Evolutionary conservation across 2,329 filamentous ascomycete species (phyloP).

Genomic region (Ascochyta koolunga): DNA sequence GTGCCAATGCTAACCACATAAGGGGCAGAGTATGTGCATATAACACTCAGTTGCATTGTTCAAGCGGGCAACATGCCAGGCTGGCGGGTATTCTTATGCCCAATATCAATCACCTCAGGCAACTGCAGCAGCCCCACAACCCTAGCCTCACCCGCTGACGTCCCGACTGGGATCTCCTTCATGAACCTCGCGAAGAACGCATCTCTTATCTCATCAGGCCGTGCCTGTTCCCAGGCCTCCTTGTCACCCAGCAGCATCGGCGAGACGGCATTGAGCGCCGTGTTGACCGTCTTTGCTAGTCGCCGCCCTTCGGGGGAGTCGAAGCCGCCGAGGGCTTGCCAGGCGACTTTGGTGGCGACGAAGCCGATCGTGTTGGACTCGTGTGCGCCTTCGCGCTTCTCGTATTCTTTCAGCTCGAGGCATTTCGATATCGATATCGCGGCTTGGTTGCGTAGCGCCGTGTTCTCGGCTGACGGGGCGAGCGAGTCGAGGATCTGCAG

Average conservation of each 20-base stretch:
- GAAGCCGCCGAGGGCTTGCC: slow-evolving; percentile 34
- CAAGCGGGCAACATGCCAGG: not conserved
- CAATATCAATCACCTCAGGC: not conserved
- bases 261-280: not conserved
- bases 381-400: slow-evolving; percentile 20
- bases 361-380: slow-evolving; percentile 35
- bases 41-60: no score
- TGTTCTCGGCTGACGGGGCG: slow-evolving; percentile 21
- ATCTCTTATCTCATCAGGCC: slow-evolving; percentile 7
- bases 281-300: slow-evolving; percentile 17
- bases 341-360: slow-evolving; percentile 34
- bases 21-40: no score
- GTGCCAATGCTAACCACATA: no score
- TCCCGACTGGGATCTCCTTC: not conserved
- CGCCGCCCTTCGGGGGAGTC: slow-evolving; percentile 28
- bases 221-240: slow-evolving; percentile 8
- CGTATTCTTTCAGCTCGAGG: slow-evolving; percentile 29
- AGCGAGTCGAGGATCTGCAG: slow-evolving; percentile 27
- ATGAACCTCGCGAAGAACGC: slow-evolving; percentile 6
- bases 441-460: slow-evolving; percentile 23
- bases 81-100: not conserved
- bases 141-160: not conserved
- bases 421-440: slow-evolving; percentile 26
- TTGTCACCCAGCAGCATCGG: slow-evolving; percentile 1
- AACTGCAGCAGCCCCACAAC: not conserved